Conservation (phyloP, 805 yeast genomes). For the Zygoascus bituminiphila region DNA sequence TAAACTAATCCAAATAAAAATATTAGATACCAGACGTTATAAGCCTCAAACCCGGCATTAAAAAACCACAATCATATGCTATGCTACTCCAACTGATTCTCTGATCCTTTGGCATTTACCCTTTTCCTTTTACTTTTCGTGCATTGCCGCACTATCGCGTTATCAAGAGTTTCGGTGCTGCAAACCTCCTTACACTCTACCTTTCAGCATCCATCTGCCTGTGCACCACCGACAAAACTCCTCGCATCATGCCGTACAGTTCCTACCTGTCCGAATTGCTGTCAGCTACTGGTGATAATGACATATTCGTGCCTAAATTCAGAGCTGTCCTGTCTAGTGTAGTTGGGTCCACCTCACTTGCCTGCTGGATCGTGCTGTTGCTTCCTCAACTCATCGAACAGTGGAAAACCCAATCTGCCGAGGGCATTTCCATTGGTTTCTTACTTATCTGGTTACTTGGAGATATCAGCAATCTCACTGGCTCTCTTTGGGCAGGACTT, state of each 20-base stretch:
- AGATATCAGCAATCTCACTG: conserved; percentile 57
- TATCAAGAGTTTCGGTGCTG: too few relatives aligned
- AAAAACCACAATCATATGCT: too few relatives aligned
- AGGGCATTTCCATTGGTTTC: conserved; percentile 66
- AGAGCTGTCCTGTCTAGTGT: conserved; percentile 48
- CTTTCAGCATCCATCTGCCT: too few relatives aligned
- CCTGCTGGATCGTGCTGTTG: conserved; percentile 71
- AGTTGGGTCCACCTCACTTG: conserved; percentile 61
- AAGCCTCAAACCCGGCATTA: too few relatives aligned
- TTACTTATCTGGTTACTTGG: conserved; percentile 65
- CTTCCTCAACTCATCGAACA: conserved; percentile 75
- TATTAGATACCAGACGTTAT: too few relatives aligned
- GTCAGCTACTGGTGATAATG: not conserved
- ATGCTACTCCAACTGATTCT: too few relatives aligned
- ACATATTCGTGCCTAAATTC: not conserved
- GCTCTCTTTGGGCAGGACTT: conserved; percentile 61
- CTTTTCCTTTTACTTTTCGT: too few relatives aligned
- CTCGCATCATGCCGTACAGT: not conserved
- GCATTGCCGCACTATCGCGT: too few relatives aligned
- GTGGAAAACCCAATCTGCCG: conserved; percentile 64
- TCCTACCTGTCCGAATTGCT: not conserved
- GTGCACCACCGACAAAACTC: too few relatives aligned
- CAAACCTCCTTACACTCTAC: too few relatives aligned
- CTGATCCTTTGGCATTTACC: too few relatives aligned
- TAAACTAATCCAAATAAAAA: too few relatives aligned